A percentile compares a stretch with the other conserved stretches of the same genome.
Conservation (phyloP, 257 asterid species). For the Rhazya stricta region DNA sequence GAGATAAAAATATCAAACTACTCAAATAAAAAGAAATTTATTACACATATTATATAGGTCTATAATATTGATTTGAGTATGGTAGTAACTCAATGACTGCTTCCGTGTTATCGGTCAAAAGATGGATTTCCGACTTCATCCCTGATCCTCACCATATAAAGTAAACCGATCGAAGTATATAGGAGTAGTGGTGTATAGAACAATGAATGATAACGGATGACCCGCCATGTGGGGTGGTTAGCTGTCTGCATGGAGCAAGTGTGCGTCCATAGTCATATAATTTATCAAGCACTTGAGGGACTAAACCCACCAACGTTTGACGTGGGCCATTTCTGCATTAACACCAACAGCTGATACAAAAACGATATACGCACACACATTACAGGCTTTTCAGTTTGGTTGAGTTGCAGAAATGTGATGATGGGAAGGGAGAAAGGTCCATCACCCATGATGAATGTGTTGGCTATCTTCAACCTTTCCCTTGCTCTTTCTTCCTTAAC, state of each 20-base stretch:
- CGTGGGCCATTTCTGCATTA: slow-evolving; percentile 25
- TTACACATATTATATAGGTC: no score
- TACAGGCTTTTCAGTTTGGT: background rate
- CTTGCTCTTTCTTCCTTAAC: background rate
- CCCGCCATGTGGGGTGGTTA: slow-evolving; percentile 28
- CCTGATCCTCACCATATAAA: no score
- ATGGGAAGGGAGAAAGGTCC: background rate
- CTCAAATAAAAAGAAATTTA: no score
- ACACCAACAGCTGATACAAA: slow-evolving; percentile 10
- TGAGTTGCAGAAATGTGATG: background rate
- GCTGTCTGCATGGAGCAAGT: slow-evolving; percentile 29
- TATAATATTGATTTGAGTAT: no score
- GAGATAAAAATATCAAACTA: no score
- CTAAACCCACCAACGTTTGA: slow-evolving; percentile 42
- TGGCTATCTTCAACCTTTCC: background rate
- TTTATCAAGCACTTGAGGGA: slow-evolving; percentile 22
- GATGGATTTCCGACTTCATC: no score
- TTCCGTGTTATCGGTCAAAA: no score
- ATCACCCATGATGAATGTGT: background rate
- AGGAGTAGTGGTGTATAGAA: background rate
- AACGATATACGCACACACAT: background rate
- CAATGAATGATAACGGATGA: slow-evolving; percentile 4
- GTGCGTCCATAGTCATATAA: slow-evolving; percentile 21
- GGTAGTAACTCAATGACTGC: no score
- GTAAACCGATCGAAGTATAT: background rate